These are phyloP conservation scores for Phytopythium montanum DNA, from an alignment of 352 stramenopile genomes.

Conservation along the genomic window DNA sequence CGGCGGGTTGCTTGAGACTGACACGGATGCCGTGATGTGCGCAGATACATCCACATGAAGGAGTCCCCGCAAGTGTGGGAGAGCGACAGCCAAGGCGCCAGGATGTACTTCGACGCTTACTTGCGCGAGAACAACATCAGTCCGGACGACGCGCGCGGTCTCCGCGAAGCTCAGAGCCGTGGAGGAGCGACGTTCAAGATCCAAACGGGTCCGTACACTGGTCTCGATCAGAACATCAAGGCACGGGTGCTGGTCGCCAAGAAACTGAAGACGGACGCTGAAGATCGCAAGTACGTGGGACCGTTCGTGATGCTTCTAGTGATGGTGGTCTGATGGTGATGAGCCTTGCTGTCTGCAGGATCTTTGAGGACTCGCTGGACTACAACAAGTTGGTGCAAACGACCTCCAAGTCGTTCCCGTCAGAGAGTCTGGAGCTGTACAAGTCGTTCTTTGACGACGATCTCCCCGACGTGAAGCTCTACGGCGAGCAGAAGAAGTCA, in stretches of 20 bases:
- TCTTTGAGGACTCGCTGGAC: slow-evolving; percentile 69
- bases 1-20: background rate
- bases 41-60: slow-evolving; percentile 64
- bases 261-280: slow-evolving; percentile 63
- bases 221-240: slow-evolving; percentile 80
- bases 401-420: slow-evolving; percentile 43
- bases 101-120: slow-evolving; percentile 81
- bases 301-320: background rate
- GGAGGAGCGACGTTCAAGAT: slow-evolving; percentile 80
- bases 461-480: slow-evolving; percentile 54
- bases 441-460: slow-evolving; percentile 80
- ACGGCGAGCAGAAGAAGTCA: slow-evolving; percentile 12
- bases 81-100: slow-evolving; percentile 73
- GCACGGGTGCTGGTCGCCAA: slow-evolving; percentile 76
- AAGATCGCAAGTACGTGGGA: slow-evolving; percentile 49
- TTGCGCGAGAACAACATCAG: slow-evolving; percentile 75
- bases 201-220: slow-evolving; percentile 64
- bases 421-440: slow-evolving; percentile 72
- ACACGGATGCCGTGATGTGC: background rate
- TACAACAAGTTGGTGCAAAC: slow-evolving; percentile 63
- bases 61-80: slow-evolving; percentile 68
- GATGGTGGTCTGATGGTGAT: background rate
- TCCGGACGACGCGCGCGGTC: slow-evolving; percentile 49
- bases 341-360: slow-evolving; percentile 14
- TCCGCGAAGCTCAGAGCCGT: slow-evolving; percentile 66